Conservation (phyloP, 805 yeast genomes). For the Diddensiella caesifluorescens region DNA sequence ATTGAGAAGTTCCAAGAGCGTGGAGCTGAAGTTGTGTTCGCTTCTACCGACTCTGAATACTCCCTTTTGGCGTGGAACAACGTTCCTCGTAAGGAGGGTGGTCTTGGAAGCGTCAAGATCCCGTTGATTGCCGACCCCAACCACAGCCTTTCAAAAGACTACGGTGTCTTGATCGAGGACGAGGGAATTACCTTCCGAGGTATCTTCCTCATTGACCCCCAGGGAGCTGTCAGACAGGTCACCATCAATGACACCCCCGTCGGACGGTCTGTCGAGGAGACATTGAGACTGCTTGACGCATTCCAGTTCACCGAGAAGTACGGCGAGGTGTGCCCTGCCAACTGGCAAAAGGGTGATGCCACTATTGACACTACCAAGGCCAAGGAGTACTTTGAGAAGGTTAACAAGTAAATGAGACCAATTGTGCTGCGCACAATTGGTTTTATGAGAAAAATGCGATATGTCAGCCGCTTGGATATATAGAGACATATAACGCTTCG, state of each 20-base stretch:
- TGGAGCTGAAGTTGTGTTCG: slow-evolving; percentile 85
- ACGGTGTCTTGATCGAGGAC: slow-evolving; percentile 96
- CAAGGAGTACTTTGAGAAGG: slow-evolving; percentile 71
- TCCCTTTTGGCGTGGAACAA: slow-evolving; percentile 98
- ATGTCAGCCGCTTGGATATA: neutral
- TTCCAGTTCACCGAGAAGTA: slow-evolving; percentile 99
- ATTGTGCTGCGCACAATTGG: no score
- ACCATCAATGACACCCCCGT: slow-evolving; percentile 99
- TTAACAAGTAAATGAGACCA: slow-evolving; percentile 42
- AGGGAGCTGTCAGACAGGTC: slow-evolving; percentile 90
- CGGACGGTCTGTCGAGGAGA: slow-evolving; percentile 98
- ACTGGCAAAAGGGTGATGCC: slow-evolving; percentile 95
- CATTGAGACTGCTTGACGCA: slow-evolving; percentile 95
- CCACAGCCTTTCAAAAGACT: slow-evolving; percentile 90
- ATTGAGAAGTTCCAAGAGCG: slow-evolving; percentile 81
- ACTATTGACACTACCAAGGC: slow-evolving; percentile 78
- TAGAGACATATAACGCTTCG: neutral
- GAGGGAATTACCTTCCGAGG: slow-evolving; percentile 98
- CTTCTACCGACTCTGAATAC: slow-evolving; percentile 98
- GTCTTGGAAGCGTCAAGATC: slow-evolving; percentile 90
- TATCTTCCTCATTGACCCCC: slow-evolving; percentile 95
- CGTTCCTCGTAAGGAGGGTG: slow-evolving; percentile 94
- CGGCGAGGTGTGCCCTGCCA: slow-evolving; percentile 99
- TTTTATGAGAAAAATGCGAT: no score
- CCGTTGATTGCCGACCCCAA: slow-evolving; percentile 96